phyloP scores from a whole-genome alignment of 2,329 filamentous ascomycete species.

The Neocatenulostroma microsporum region DNA sequence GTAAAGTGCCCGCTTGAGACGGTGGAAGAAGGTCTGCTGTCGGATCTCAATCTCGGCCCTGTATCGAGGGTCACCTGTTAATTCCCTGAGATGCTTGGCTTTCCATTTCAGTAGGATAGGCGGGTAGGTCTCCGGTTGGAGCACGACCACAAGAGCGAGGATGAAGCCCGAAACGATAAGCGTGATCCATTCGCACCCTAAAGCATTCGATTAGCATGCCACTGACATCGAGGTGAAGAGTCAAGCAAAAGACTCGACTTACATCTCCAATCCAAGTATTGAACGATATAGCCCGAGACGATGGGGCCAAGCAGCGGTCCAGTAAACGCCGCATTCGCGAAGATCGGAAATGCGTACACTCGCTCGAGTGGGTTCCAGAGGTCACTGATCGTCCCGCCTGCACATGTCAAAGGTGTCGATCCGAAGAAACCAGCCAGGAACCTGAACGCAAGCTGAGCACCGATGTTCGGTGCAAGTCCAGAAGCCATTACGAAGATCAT shows the following conservation, averaged over 20 bases:
- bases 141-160: slow-evolving; percentile 29
- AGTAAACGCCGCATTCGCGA: slow-evolving; percentile 38
- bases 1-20: slow-evolving; percentile 32
- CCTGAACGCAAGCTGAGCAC: slow-evolving; percentile 41
- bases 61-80: slow-evolving; percentile 31
- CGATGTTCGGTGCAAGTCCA: slow-evolving; percentile 41
- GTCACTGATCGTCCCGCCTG: slow-evolving; percentile 41
- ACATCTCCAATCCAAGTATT: slow-evolving; percentile 19
- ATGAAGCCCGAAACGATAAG: slow-evolving; percentile 27
- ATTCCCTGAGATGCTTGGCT: slow-evolving; percentile 2
- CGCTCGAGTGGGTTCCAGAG: slow-evolving; percentile 43
- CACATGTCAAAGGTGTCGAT: slow-evolving; percentile 39
- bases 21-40: slow-evolving; percentile 30
- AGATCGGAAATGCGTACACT: slow-evolving; percentile 44
- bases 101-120: slow-evolving; percentile 24
- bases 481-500: slow-evolving; percentile 45
- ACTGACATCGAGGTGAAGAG: no score
- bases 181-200: slow-evolving; percentile 36
- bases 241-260: no score
- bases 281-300: slow-evolving; percentile 39
- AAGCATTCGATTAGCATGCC: no score
- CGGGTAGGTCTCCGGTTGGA: slow-evolving; percentile 46
- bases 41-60: slow-evolving; percentile 41
- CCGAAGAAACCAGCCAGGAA: slow-evolving; percentile 45
- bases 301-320: slow-evolving; percentile 36